Evolutionary conservation across 495 filamentous ascomycete genomes (phyloP), one percentile per base, ranked within the genome.

Genomic region (Aspergillus funiculosus): DNA sequence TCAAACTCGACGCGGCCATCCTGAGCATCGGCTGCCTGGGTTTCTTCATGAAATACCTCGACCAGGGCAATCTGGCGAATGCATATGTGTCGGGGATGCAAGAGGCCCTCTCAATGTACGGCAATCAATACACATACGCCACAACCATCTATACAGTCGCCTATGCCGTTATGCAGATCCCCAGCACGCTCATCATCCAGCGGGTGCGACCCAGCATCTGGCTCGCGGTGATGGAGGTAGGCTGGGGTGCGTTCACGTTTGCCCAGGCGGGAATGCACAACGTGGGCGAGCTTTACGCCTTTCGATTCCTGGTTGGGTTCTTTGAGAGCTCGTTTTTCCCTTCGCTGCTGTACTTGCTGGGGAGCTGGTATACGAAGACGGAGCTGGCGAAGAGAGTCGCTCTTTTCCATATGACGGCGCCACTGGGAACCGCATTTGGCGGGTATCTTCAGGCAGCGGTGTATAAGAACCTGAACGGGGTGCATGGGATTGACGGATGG

Each of bases 211-310:
- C 60, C 0, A 56, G 55, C 4, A 50, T 58, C 11, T 72, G 63
- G 61, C 49, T 74, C 8, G 53, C 68, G 0, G 60, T 56, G 6
- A 59, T 71, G 10, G 69, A 72, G 28, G 56, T 72, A 27, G 60
- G 56, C 14, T 74, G 71, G 71, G 66, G 63, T 0, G 32, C 64
- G 1, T 61, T 70, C 29, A 72, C 71, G 0, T 18, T 69, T 58
- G 20, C 63, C 57, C 31, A 63, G 54, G 32, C 46, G 54, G n/a
- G 42, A 0, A 41, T 49, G 43, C 35, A 46, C 3, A 48, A 39
- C 11, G 47, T 51, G 1, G 9, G 38, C 1, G 20, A 52, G 21
- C 24, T 58, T 1, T 54, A 54, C 36, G 55, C 55, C 3, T 54
- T 58, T n/a, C 31, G 55, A 8, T 58, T 58, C n/a, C 39, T 58